Conservation (phyloP, 202 grass and related monocot genomes). For the Schoenoplectus tabernaemontani region DNA sequence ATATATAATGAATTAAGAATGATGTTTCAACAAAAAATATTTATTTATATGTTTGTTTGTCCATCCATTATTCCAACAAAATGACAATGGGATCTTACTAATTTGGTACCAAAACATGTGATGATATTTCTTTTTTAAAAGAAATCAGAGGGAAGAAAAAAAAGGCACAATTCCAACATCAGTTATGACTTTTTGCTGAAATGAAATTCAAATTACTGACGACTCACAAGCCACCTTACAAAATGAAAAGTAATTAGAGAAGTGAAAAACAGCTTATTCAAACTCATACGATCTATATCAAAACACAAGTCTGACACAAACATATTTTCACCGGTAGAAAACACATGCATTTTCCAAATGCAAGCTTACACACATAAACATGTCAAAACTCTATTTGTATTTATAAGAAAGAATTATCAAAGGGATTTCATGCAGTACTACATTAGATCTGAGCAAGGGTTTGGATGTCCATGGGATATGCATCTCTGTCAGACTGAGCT, state of each 20-base stretch:
- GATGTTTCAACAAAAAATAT: no score
- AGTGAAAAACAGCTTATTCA: background rate
- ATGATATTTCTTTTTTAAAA: no score
- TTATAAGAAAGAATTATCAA: constrained; percentile 7
- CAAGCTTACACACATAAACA: background rate
- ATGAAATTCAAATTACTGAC: background rate
- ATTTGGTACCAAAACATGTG: background rate
- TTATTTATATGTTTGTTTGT: no score
- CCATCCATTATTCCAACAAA: no score
- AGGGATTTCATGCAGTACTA: background rate
- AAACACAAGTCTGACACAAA: background rate
- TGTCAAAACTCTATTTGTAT: constrained; percentile 7
- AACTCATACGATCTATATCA: background rate
- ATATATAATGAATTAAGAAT: no score
- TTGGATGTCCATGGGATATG: constrained; percentile 75
- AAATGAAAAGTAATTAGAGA: background rate
- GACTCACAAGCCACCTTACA: background rate
- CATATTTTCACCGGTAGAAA: constrained; percentile 7
- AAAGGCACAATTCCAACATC: background rate
- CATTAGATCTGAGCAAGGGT: constrained; percentile 55
- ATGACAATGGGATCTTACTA: background rate
- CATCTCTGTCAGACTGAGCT: constrained; percentile 51
- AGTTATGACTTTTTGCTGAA: background rate
- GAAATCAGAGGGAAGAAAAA: background rate
- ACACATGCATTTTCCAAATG: background rate